phyloP scores from a whole-genome alignment of 371 early-diverging fungal genomes.

The Mucor lusitanicus region DNA sequence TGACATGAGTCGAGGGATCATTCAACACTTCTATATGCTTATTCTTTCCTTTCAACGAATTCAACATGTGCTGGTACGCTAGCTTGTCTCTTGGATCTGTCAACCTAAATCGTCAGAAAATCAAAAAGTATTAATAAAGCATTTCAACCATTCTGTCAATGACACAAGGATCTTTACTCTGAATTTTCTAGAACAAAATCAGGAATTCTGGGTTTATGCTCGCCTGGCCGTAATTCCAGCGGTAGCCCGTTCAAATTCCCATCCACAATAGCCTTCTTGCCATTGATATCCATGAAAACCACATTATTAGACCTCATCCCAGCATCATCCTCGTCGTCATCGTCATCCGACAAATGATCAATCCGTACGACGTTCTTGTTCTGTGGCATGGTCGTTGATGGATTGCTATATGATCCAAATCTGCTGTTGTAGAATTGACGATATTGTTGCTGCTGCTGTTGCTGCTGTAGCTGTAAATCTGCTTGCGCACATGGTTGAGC shows the following conservation, averaged over 20 bases:
- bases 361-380: conserved; percentile 12
- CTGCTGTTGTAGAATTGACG: background rate
- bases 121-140: background rate
- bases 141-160: background rate
- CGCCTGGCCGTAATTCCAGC: conserved; percentile 22
- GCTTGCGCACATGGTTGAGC: background rate
- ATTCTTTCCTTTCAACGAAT: background rate
- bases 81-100: conserved; percentile 18
- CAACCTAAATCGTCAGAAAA: background rate
- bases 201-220: conserved; percentile 24
- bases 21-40: conserved; percentile 11
- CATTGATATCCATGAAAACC: background rate
- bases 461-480: background rate
- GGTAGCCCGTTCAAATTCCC: conserved; percentile 14
- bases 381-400: background rate
- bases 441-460: background rate
- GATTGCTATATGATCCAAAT: background rate
- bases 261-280: background rate
- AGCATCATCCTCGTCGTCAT: background rate
- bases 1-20: background rate
- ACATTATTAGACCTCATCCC: background rate
- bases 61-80: conserved; percentile 7
- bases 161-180: background rate
- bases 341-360: conserved; percentile 17
- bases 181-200: conserved; percentile 21